phyloP scores from a whole-genome alignment of 306 rosid genomes.

The Ceratonia siliqua region DNA sequence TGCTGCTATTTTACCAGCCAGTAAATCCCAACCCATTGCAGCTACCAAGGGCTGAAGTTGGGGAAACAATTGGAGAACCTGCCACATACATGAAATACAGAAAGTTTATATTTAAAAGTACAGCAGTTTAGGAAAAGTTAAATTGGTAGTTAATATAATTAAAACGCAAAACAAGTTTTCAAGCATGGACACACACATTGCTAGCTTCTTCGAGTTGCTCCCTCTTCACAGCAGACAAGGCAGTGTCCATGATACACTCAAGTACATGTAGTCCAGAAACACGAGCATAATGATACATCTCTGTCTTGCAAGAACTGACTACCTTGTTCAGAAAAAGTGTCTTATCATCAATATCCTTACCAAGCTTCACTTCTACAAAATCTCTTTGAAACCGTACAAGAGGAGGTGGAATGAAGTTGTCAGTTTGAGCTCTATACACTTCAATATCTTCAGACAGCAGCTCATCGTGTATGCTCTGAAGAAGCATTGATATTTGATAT shows the following conservation, averaged over 20 bases:
- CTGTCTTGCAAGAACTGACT: constrained; percentile 64
- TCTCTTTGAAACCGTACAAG: constrained; percentile 58
- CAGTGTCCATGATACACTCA: constrained; percentile 85
- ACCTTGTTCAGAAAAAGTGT: constrained; percentile 44
- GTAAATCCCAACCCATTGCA: constrained; percentile 96
- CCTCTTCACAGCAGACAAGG: constrained; percentile 84
- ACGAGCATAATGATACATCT: constrained; percentile 90
- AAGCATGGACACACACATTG: constrained; percentile 55
- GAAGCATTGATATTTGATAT: constrained; percentile 29
- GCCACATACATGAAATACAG: constrained; percentile 35
- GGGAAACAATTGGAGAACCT: constrained; percentile 87
- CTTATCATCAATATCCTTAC: constrained; percentile 43
- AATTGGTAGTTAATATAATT: constrained; percentile 20
- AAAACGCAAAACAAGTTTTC: constrained; percentile 9
- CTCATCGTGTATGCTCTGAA: constrained; percentile 77
- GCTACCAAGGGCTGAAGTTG: constrained; percentile 93
- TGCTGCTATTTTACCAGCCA: constrained; percentile 75
- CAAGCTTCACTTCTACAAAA: constrained; percentile 49
- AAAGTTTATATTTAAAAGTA: constrained; percentile 24
- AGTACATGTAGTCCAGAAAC: constrained; percentile 84
- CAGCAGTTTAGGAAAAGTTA: constrained; percentile 26
- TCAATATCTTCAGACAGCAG: constrained; percentile 78
- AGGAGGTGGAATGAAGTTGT: constrained; percentile 68
- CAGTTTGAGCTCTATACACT: constrained; percentile 62
- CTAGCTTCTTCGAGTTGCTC: constrained; percentile 89